Evolutionary conservation across 495 filamentous ascomycete genomes (phyloP).

Genomic region (Trichoderma erinaceum): DNA sequence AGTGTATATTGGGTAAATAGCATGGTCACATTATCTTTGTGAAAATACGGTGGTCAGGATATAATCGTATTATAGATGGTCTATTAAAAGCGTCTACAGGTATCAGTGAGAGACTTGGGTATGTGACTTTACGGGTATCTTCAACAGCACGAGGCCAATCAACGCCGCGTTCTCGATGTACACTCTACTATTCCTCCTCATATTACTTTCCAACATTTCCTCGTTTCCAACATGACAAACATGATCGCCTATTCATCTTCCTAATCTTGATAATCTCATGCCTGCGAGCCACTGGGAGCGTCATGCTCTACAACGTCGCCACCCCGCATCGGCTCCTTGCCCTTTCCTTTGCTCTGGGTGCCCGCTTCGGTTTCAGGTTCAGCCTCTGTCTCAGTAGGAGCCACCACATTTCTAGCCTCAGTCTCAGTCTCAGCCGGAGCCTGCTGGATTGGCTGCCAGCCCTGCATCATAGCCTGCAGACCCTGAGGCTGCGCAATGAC

Average conservation of each 20-base stretch:
- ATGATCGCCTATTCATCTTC: too few relatives aligned
- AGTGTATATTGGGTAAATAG: background rate
- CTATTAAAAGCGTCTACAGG: background rate
- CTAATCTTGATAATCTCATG: background rate
- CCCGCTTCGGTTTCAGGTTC: background rate
- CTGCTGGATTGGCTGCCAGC: slow-evolving; percentile 8
- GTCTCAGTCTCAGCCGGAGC: background rate
- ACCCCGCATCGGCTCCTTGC: background rate
- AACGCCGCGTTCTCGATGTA: background rate
- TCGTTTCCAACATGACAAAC: too few relatives aligned
- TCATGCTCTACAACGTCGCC: background rate
- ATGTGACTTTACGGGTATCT: background rate
- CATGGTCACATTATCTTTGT: background rate
- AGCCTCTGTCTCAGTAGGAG: background rate
- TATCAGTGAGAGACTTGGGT: background rate
- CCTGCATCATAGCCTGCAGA: slow-evolving; percentile 16
- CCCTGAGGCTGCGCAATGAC: background rate
- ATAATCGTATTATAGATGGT: background rate
- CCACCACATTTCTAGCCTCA: background rate
- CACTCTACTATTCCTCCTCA: background rate
- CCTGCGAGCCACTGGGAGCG: background rate
- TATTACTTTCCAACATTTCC: background rate
- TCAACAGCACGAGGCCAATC: background rate
- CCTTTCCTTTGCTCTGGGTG: background rate
- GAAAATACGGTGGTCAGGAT: background rate